Conservation (phyloP, 1,139 yeast species). For the Suhomyces ambrosiae region DNA sequence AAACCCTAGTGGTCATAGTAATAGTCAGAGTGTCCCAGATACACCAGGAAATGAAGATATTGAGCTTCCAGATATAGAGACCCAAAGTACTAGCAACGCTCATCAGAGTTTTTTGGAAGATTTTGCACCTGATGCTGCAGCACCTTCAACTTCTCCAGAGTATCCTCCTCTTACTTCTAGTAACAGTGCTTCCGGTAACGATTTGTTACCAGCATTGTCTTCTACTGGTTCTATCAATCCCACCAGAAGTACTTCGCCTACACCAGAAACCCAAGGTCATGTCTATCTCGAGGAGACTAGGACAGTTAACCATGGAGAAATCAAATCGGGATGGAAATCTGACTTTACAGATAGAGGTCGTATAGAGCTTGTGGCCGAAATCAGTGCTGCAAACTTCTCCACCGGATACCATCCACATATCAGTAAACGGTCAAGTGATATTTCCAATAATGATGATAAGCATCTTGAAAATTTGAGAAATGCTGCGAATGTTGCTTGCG, state of each 20-base stretch:
- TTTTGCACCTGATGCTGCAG: slow-evolving; percentile 18
- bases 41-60: slow-evolving; percentile 10
- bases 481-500: slow-evolving; percentile 72
- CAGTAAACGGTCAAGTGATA: slow-evolving; percentile 31
- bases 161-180: too few species aligned
- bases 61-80: slow-evolving; percentile 3
- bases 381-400: slow-evolving; percentile 57
- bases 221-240: slow-evolving; percentile 4
- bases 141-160: too few species aligned
- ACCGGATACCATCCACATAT: slow-evolving; percentile 52
- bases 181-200: slow-evolving; percentile 33
- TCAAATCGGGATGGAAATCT: slow-evolving; percentile 92
- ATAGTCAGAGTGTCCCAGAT: slow-evolving; percentile 3
- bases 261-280: slow-evolving; percentile 28
- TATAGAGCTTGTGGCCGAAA: slow-evolving; percentile 74
- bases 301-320: slow-evolving; percentile 73
- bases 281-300: slow-evolving; percentile 71
- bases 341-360: slow-evolving; percentile 78
- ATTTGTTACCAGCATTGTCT: not conserved
- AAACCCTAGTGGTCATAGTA: slow-evolving; percentile 15
- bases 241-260: slow-evolving; percentile 9
- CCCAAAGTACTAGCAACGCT: slow-evolving; percentile 18
- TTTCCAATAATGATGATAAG: slow-evolving; percentile 25
- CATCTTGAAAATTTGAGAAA: slow-evolving; percentile 32
- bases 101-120: slow-evolving; percentile 13